phyloP scores from a whole-genome alignment of 495 filamentous ascomycete genomes.

The Aspergillus taichungensis region DNA sequence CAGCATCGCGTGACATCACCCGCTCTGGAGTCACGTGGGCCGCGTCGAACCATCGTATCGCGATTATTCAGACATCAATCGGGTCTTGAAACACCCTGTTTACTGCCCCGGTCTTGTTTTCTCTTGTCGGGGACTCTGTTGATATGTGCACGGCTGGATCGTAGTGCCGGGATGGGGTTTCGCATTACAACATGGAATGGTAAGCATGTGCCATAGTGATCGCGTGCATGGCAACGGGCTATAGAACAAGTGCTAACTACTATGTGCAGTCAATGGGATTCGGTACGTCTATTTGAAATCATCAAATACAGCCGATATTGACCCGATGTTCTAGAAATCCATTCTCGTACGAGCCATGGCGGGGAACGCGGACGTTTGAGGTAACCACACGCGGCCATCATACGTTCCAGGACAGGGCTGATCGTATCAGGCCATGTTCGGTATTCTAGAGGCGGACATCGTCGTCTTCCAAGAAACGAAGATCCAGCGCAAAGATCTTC shows the following conservation, averaged over 20 bases:
- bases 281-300: constrained; percentile 41
- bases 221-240: background rate
- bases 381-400: constrained; percentile 24
- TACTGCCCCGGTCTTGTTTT: no score
- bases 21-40: constrained; percentile 20
- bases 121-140: no score
- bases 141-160: constrained; percentile 11
- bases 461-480: constrained; percentile 94
- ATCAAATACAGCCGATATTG: background rate
- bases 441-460: constrained; percentile 87
- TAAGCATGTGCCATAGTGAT: constrained; percentile 24
- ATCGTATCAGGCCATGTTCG: constrained; percentile 69
- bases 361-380: constrained; percentile 74
- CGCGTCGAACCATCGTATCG: no score
- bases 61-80: no score
- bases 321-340: constrained; percentile 56
- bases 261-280: constrained; percentile 79
- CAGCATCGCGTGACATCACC: constrained; percentile 33
- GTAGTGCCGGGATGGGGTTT: constrained; percentile 50
- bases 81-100: no score
- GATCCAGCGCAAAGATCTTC: constrained; percentile 88
- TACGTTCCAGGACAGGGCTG: background rate
- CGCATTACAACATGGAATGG: constrained; percentile 91
- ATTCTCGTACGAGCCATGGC: constrained; percentile 93
- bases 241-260: constrained; percentile 3